A percentile compares a stretch with the other conserved stretches of the same genome.
phyloP scores from a whole-genome alignment of 306 rosid species.

The Luffa aegyptiaca region DNA sequence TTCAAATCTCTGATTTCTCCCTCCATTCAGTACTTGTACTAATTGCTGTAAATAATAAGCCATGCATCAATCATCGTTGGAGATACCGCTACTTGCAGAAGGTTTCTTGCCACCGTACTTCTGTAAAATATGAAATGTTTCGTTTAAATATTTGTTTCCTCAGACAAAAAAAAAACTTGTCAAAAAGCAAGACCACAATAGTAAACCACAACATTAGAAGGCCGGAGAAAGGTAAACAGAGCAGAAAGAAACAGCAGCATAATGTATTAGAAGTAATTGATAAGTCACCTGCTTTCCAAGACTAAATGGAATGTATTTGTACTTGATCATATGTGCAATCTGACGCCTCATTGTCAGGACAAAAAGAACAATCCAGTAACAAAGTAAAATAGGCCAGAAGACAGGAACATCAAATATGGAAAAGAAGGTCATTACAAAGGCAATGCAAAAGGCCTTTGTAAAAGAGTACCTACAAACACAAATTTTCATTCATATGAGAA shows the following conservation, averaged over 20 bases:
- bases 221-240: background rate
- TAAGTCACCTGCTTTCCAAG: constrained; percentile 72
- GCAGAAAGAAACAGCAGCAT: background rate
- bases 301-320: constrained; percentile 71
- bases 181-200: background rate
- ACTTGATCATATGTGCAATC: constrained; percentile 85
- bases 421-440: constrained; percentile 83
- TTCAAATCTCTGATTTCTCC: background rate
- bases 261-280: background rate
- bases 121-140: constrained; percentile 16
- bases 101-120: constrained; percentile 34
- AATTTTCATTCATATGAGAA: background rate
- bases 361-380: constrained; percentile 83
- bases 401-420: constrained; percentile 87
- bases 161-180: background rate
- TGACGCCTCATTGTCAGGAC: constrained; percentile 92
- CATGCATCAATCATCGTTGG: constrained; percentile 27
- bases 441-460: constrained; percentile 75
- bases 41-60: constrained; percentile 1
- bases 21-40: constrained; percentile 4
- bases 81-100: constrained; percentile 29
- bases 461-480: constrained; percentile 56
- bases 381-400: constrained; percentile 86
- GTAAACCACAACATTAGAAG: background rate
- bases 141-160: background rate